phyloP scores from a whole-genome alignment of 2,329 filamentous ascomycete genomes.

The Colletotrichum falcatum region DNA sequence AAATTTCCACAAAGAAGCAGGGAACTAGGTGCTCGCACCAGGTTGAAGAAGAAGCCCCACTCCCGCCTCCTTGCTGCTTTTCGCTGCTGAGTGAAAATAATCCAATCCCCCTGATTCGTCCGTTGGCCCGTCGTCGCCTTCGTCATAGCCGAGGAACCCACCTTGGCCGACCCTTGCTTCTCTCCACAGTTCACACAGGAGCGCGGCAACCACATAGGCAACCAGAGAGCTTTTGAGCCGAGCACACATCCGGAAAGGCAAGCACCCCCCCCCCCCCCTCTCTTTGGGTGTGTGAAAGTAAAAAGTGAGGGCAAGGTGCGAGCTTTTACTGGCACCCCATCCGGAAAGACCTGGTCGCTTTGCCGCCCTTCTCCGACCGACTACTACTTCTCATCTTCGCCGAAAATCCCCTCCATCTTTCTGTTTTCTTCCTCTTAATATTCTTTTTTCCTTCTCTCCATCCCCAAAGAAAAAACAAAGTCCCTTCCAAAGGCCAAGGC shows the following conservation, averaged over 20 bases:
- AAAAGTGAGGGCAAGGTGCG: conserved; percentile 18
- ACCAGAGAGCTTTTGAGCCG: conserved; percentile 25
- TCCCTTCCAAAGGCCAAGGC: conserved; percentile 36
- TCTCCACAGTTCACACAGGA: conserved; percentile 33
- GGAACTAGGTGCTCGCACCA: neutral
- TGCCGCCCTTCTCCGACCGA: conserved; percentile 34
- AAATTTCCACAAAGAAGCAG: conserved; percentile 7
- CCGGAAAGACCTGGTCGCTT: conserved; percentile 15
- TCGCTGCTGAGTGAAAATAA: conserved; percentile 42
- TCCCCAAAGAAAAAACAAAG: conserved; percentile 28
- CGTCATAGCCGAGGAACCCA: conserved; percentile 43
- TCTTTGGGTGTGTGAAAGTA: conserved; percentile 1
- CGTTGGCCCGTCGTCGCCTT: conserved; percentile 40
- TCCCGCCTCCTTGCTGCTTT: conserved; percentile 28
- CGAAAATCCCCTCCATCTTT: conserved; percentile 47
- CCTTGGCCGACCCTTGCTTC: conserved; percentile 28
- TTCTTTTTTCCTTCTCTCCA: conserved; percentile 45
- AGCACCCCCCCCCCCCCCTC: too few species aligned
- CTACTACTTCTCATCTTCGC: conserved; percentile 39
- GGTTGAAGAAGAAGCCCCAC: conserved; percentile 23
- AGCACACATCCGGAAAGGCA: conserved; percentile 17
- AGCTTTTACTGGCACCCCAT: conserved; percentile 36
- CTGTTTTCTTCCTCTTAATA: conserved; percentile 38
- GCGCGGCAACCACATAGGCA: conserved; percentile 35
- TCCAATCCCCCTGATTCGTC: conserved; percentile 39